These are phyloP conservation scores for Sphaerulina populicola DNA, from an alignment of 2,329 filamentous ascomycete species.

Conservation along the genomic window DNA sequence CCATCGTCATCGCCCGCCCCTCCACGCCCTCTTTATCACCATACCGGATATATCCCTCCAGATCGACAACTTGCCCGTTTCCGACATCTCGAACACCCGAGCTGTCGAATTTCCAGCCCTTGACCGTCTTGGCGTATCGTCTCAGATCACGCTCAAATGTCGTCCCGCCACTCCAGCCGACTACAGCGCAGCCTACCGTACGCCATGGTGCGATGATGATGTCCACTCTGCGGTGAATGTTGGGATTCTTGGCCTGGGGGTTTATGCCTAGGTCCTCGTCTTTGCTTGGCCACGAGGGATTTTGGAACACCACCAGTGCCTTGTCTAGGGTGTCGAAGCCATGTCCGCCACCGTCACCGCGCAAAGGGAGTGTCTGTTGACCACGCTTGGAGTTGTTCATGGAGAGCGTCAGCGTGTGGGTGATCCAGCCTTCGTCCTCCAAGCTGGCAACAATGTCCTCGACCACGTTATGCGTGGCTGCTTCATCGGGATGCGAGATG, in stretches of 20 bases:
- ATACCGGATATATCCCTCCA: constrained; percentile 74
- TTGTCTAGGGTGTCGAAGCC: constrained; percentile 89
- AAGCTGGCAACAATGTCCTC: constrained; percentile 61
- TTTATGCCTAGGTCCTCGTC: constrained; percentile 32
- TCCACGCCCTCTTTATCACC: constrained; percentile 37
- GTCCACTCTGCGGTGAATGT: constrained; percentile 76
- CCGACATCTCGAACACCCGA: constrained; percentile 66
- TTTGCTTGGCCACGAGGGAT: constrained; percentile 45
- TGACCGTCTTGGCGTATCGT: constrained; percentile 64
- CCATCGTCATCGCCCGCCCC: constrained; percentile 46
- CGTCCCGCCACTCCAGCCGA: constrained; percentile 76
- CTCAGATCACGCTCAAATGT: constrained; percentile 85
- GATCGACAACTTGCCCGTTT: constrained; percentile 63
- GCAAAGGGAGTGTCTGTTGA: constrained; percentile 55
- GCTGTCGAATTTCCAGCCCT: constrained; percentile 78
- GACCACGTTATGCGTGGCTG: constrained; percentile 61
- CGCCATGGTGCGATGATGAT: constrained; percentile 87
- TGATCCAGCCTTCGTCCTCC: constrained; percentile 63
- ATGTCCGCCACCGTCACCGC: constrained; percentile 38
- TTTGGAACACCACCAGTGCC: constrained; percentile 84
- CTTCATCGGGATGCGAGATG: constrained; percentile 66
- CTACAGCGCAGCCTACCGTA: constrained; percentile 76
- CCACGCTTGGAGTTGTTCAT: constrained; percentile 62
- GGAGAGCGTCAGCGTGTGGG: constrained; percentile 68
- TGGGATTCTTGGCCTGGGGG: constrained; percentile 52